A percentile compares a stretch with the other conserved stretches of the same genome.
Evolutionary conservation across 805 yeast species (phyloP).

Genomic region (Myxozyma vanderwaltii): DNA sequence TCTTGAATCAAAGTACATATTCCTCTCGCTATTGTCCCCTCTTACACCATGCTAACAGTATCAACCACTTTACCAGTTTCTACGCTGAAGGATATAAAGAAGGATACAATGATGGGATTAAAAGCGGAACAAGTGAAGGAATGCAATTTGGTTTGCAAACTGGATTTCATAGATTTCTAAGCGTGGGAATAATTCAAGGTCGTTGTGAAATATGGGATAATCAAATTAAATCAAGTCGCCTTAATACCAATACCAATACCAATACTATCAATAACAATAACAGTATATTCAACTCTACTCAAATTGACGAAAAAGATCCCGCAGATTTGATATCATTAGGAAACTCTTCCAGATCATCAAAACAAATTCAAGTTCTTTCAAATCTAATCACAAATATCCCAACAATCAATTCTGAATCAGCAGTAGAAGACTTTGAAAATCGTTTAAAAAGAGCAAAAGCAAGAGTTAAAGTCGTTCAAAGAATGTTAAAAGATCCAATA

Average conservation of each 20-base stretch:
- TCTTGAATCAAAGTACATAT: constrained; percentile 30
- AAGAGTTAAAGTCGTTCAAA: constrained; percentile 57
- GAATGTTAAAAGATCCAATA: constrained; percentile 38
- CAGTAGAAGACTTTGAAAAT: constrained; percentile 59
- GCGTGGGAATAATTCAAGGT: constrained; percentile 69
- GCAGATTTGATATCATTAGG: background rate
- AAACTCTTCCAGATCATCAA: constrained; percentile 30
- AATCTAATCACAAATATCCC: constrained; percentile 43
- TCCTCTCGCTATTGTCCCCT: background rate
- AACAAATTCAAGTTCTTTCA: constrained; percentile 37
- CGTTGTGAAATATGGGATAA: constrained; percentile 45
- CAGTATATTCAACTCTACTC: too few relatives aligned
- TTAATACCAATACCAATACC: background rate
- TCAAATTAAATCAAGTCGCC: background rate
- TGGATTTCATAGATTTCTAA: constrained; percentile 48
- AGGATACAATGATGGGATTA: constrained; percentile 64
- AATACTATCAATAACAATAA: background rate
- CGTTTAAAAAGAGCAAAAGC: constrained; percentile 58
- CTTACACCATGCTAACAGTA: background rate
- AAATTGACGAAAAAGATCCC: too few relatives aligned
- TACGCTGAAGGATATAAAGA: constrained; percentile 72
- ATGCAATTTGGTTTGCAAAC: constrained; percentile 70
- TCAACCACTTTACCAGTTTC: constrained; percentile 17
- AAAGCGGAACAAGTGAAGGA: constrained; percentile 70
- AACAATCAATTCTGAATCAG: constrained; percentile 54